Conservation (phyloP, 2,329 filamentous ascomycete genomes). For the Colletotrichum filicis region DNA sequence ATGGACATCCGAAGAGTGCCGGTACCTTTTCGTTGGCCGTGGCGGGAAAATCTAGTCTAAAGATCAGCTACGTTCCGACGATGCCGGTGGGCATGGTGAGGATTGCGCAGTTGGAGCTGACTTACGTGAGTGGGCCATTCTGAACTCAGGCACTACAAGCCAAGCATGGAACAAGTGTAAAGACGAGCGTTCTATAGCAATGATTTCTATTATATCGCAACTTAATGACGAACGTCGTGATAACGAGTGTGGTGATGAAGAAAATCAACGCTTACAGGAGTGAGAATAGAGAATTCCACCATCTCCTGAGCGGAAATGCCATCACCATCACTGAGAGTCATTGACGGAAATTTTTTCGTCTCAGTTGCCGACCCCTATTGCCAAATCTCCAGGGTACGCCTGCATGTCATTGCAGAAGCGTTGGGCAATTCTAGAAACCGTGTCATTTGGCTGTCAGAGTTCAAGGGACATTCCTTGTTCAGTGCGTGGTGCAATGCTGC, state of each 20-base stretch:
- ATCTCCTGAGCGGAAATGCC: neutral
- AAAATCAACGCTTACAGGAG: neutral
- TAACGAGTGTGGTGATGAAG: constrained; percentile 4
- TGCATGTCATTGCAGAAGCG: constrained; percentile 20
- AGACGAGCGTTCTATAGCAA: neutral
- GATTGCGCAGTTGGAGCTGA: neutral
- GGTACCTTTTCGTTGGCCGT: constrained; percentile 23
- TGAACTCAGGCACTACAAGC: neutral
- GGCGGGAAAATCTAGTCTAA: neutral
- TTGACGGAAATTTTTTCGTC: constrained; percentile 18
- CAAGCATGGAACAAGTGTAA: neutral
- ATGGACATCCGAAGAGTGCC: constrained; percentile 24
- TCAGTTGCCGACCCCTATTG: constrained; percentile 28
- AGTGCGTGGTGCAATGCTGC: neutral
- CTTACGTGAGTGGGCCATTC: constrained; percentile 14
- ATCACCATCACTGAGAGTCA: constrained; percentile 21
- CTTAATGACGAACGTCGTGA: neutral
- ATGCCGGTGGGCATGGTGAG: neutral
- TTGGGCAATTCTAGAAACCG: neutral
- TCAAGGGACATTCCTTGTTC: constrained; percentile 27
- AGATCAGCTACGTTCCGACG: neutral
- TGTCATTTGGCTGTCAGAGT: constrained; percentile 17
- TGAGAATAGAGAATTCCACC: neutral
- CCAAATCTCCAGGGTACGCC: constrained; percentile 16
- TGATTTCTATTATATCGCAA: neutral